phyloP scores from a whole-genome alignment of 2,329 filamentous ascomycete genomes.

The Diaporthe longicolla region DNA sequence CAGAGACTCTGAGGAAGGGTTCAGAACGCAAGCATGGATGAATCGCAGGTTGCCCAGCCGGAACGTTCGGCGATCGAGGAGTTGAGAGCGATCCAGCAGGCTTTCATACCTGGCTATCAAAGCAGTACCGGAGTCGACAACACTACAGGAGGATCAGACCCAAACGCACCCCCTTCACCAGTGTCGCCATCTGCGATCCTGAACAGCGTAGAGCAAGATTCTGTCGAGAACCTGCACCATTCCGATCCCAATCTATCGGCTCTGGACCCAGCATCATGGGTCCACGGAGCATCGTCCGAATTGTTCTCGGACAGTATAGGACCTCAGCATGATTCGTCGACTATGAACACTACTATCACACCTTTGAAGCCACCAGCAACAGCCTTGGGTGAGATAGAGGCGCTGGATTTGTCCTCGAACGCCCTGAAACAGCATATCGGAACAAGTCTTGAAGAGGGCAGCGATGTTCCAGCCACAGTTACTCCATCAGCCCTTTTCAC shows the following conservation, averaged over 20 bases:
- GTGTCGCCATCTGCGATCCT: constrained; percentile 41
- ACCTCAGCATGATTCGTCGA: constrained; percentile 33
- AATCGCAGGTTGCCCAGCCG: constrained; percentile 20
- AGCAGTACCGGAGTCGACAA: background rate
- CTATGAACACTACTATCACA: constrained; percentile 19
- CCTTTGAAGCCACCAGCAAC: constrained; percentile 31
- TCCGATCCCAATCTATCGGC: background rate
- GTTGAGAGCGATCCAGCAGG: constrained; percentile 36
- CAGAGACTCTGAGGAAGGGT: constrained; percentile 30
- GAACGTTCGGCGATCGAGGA: constrained; percentile 33
- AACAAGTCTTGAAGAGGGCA: constrained; percentile 7
- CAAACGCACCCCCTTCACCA: constrained; percentile 35
- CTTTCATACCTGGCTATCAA: constrained; percentile 33
- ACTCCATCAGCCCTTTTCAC: constrained; percentile 39
- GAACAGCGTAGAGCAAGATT: constrained; percentile 40
- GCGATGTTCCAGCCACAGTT: constrained; percentile 35
- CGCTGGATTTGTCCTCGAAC: constrained; percentile 23
- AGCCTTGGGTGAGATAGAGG: constrained; percentile 26
- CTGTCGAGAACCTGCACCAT: constrained; percentile 20
- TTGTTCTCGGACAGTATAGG: constrained; percentile 26
- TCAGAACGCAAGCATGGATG: constrained; percentile 34
- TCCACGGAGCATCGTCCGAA: constrained; percentile 19
- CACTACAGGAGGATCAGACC: background rate
- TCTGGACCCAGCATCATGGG: constrained; percentile 29
- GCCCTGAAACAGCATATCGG: constrained; percentile 30